phyloP scores from a whole-genome alignment of 192 early-diverging fungal genomes.

The Gaertneriomyces sp. region DNA sequence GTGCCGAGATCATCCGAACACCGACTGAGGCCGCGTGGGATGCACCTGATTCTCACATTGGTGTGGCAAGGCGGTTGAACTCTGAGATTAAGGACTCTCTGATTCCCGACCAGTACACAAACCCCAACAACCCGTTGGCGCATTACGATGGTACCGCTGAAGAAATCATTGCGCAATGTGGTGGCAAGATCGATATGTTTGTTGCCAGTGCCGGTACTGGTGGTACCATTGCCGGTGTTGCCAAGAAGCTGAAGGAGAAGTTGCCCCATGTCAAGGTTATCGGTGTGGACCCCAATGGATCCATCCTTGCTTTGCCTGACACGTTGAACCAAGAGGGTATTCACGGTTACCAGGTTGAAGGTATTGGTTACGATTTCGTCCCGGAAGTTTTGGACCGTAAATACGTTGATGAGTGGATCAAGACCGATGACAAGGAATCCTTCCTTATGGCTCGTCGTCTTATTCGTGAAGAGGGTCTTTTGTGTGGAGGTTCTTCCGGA shows the following conservation, averaged over 20 bases:
- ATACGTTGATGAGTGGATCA: conserved; percentile 92
- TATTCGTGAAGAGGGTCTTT: conserved; percentile 94
- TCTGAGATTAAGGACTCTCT: conserved; percentile 93
- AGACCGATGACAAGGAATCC: conserved; percentile 91
- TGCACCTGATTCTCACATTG: conserved; percentile 97
- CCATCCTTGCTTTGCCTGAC: conserved; percentile 88
- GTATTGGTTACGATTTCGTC: conserved; percentile 99
- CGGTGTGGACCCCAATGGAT: conserved; percentile 92
- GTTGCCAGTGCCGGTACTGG: conserved; percentile 95
- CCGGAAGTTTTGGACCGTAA: conserved; percentile 83
- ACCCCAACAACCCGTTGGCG: conserved; percentile 95
- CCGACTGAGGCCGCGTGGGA: conserved; percentile 99
- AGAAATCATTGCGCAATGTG: conserved; percentile 63
- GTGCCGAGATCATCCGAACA: conserved; percentile 96
- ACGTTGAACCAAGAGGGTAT: conserved; percentile 65
- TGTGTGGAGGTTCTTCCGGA: conserved; percentile 95
- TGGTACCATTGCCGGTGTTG: conserved; percentile 94
- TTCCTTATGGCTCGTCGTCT: conserved; percentile 94
- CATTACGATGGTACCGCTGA: conserved; percentile 84
- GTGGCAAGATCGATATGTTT: conserved; percentile 92
- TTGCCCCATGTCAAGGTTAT: conserved; percentile 82
- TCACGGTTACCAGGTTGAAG: conserved; percentile 88
- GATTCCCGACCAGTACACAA: conserved; percentile 96
- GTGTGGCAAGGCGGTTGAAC: conserved; percentile 88
- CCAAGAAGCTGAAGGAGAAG: conserved; percentile 91